Evolutionary conservation across 768 basidiomycete genomes (phyloP), one percentile per base, ranked within the genome.

Genomic region (Neoboletus subvelutipes): DNA sequence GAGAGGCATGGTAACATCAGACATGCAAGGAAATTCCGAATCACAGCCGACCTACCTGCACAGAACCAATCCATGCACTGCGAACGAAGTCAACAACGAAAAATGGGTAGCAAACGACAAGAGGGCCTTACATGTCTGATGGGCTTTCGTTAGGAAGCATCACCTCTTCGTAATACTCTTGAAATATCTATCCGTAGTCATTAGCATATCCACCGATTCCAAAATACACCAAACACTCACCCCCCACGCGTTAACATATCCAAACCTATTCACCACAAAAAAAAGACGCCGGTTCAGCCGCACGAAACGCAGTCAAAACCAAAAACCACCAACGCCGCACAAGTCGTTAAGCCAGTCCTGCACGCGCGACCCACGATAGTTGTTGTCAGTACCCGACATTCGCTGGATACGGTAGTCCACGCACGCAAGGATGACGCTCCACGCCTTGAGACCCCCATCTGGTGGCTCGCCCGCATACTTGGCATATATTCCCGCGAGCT

Each of bases 21-120:
- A 24, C 22, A 26, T 28, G 17, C n/a, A 41, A 37, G 5, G 22
- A 59, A 54, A 50, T n/a, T 12, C 41, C 3, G 17, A 36, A 26
- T 39, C 47, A 24, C 33, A n/a, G n/a, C 31, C 57, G 22, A 57
- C 63, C 4, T 45, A 84, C 88, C 75, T 90, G 88, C 24, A 85
- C 73, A 1, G 89, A 91, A 6, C 90, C 89, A 34, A 92, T 91
- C 89, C 88, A 92, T 42, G 88, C 82, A 45, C 88, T 90, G 57
- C 24, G n/a, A 50, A 57, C 8, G 15, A n/a, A 8, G 36, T 62
- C 34, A 59, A 24, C 37, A 7, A 18, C 31, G 10, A 22, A 22
- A 26, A 13, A 28, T 20, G 46, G 29, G 1, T 29, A 28, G 26
- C 29, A 24, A 3, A 18, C 22, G 20, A n/a, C 7, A 12, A 40